Evolutionary conservation across 805 yeast species (phyloP).

Genomic region (Ogataea paraovalis): DNA sequence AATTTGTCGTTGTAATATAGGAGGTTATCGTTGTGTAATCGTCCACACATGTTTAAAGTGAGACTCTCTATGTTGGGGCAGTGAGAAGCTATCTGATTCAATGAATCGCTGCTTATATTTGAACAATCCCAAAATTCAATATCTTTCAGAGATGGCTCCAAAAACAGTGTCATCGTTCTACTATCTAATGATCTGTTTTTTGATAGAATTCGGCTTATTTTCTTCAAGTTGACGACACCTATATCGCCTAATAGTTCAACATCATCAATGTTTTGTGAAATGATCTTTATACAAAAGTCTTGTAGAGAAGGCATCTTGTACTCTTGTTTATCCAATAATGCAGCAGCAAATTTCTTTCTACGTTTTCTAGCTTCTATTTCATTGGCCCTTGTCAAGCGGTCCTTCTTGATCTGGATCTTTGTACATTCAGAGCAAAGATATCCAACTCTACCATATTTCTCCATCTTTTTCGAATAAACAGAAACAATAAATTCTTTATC

Average conservation of each 20-base stretch:
- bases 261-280: slow-evolving; percentile 63
- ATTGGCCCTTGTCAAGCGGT: slow-evolving; percentile 41
- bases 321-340: slow-evolving; percentile 69
- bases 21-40: slow-evolving; percentile 73
- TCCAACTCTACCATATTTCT: slow-evolving; percentile 49
- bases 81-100: slow-evolving; percentile 65
- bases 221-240: slow-evolving; percentile 66
- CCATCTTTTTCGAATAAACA: slow-evolving; percentile 57
- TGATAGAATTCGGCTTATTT: slow-evolving; percentile 71
- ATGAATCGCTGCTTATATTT: slow-evolving; percentile 59
- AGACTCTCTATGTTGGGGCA: slow-evolving; percentile 70
- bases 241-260: slow-evolving; percentile 86
- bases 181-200: slow-evolving; percentile 78
- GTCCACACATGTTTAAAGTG: slow-evolving; percentile 89
- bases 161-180: slow-evolving; percentile 66
- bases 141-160: slow-evolving; percentile 51
- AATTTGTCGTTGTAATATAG: slow-evolving; percentile 59
- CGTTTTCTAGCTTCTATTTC: slow-evolving; percentile 65
- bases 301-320: slow-evolving; percentile 68
- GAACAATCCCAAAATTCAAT: slow-evolving; percentile 94
- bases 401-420: slow-evolving; percentile 39
- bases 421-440: slow-evolving; percentile 66
- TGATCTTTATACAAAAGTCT: slow-evolving; percentile 69
- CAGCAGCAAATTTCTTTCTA: slow-evolving; percentile 78
- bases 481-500: slow-evolving; percentile 52